These are phyloP conservation scores for Zizania palustris DNA, from an alignment of 202 grass and related monocot genomes.

Conservation along the genomic window DNA sequence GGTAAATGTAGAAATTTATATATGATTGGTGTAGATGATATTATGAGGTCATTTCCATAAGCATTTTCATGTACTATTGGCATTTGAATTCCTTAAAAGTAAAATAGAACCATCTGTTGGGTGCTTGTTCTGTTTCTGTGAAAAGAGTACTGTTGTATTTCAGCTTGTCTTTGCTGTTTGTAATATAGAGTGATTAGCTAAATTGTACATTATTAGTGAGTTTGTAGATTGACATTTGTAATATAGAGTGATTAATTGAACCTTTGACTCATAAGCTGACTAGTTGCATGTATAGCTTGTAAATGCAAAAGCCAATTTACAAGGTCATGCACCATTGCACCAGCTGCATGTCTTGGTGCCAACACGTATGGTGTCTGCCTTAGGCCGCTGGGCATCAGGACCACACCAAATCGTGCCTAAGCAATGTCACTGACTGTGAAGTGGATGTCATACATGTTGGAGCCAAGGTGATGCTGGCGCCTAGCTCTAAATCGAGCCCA, in stretches of 20 bases:
- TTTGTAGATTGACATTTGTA: background rate
- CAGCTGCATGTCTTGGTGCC: too few species aligned
- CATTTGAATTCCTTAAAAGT: background rate
- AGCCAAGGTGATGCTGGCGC: too few species aligned
- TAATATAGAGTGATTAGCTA: background rate
- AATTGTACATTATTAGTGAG: background rate
- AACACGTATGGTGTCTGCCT: too few species aligned
- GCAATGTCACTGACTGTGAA: too few species aligned
- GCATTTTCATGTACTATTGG: background rate
- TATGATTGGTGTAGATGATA: background rate
- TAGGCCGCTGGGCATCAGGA: too few species aligned
- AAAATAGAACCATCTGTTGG: background rate
- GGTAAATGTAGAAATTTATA: background rate
- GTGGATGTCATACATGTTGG: too few species aligned
- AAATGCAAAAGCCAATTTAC: background rate
- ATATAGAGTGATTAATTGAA: background rate
- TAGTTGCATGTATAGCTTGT: background rate
- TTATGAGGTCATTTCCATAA: background rate
- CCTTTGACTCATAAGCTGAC: background rate
- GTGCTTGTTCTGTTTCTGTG: background rate
- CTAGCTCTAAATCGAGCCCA: too few species aligned
- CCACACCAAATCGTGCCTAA: too few species aligned
- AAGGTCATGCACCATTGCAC: background rate
- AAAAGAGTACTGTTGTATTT: background rate
- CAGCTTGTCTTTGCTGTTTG: background rate